Percentiles rank a stretch among this genome's conserved stretches.
These are phyloP conservation scores for Botrytis hyacinthi DNA, from an alignment of 2,329 filamentous ascomycete genomes.

Conservation along the genomic window DNA sequence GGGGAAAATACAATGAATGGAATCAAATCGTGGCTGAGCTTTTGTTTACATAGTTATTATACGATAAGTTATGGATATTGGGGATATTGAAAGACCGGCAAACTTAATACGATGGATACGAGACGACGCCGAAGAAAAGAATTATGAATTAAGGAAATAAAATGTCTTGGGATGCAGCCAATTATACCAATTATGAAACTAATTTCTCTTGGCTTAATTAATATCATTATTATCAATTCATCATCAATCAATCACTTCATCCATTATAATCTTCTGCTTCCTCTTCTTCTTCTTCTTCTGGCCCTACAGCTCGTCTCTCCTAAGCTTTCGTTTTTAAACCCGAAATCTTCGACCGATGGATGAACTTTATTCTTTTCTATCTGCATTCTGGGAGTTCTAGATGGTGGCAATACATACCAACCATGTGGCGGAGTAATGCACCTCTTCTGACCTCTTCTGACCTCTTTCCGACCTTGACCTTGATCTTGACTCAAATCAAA, in stretches of 20 bases:
- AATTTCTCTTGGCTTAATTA: conserved; percentile 8
- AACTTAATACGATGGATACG: neutral
- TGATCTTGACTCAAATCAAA: neutral
- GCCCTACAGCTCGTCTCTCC: neutral
- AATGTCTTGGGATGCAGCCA: neutral
- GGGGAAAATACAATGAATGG: neutral
- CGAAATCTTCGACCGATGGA: neutral
- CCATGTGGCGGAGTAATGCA: neutral
- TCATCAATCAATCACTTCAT: neutral
- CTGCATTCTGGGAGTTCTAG: neutral
- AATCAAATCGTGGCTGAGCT: conserved; percentile 1
- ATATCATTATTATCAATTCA: neutral
- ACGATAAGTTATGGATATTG: too few species aligned
- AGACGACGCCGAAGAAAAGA: neutral
- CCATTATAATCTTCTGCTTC: neutral
- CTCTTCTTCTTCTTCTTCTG: too few species aligned
- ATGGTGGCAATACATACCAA: neutral
- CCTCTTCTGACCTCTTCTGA: neutral
- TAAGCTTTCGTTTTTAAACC: neutral
- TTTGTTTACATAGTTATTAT: neutral
- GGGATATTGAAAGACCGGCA: conserved; percentile 1
- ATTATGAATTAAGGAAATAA: neutral
- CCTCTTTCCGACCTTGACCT: neutral
- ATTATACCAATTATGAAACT: neutral
- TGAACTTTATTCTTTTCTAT: neutral